Percentiles rank a stretch among this genome's conserved stretches.
Conservation (phyloP, 345 rosid genomes). For the Firmiana major region DNA sequence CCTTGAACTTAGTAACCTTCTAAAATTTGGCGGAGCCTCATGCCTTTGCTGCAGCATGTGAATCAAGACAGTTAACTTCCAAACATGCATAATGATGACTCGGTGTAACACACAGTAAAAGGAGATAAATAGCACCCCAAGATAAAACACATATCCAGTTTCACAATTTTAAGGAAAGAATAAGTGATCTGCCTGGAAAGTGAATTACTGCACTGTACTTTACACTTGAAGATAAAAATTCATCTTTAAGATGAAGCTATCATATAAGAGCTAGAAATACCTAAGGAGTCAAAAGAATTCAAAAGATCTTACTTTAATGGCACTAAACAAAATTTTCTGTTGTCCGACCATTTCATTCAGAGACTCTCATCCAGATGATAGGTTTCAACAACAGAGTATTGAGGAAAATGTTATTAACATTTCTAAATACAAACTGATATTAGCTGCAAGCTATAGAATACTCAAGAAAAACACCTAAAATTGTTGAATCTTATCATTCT, state of each 20-base stretch:
- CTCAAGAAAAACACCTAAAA: neutral
- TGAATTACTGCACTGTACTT: neutral
- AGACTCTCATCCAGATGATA: neutral
- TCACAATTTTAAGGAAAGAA: neutral
- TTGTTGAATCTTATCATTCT: neutral
- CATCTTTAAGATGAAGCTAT: neutral
- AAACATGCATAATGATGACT: neutral
- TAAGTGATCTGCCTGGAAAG: neutral
- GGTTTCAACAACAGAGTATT: neutral
- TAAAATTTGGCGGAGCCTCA: conserved; percentile 57
- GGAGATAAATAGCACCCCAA: neutral
- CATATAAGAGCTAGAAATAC: neutral
- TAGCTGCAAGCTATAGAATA: neutral
- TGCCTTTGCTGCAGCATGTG: conserved; percentile 49
- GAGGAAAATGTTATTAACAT: neutral
- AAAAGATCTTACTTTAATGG: neutral
- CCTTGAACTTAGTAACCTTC: conserved; percentile 57
- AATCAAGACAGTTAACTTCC: neutral
- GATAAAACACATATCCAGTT: neutral
- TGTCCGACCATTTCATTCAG: neutral
- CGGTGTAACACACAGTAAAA: neutral
- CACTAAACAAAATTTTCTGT: neutral
- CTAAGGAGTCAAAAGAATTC: neutral
- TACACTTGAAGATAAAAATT: neutral
- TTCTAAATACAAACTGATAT: neutral